Conservation (phyloP, 331 rosid species). For the Dryas integrifolia region DNA sequence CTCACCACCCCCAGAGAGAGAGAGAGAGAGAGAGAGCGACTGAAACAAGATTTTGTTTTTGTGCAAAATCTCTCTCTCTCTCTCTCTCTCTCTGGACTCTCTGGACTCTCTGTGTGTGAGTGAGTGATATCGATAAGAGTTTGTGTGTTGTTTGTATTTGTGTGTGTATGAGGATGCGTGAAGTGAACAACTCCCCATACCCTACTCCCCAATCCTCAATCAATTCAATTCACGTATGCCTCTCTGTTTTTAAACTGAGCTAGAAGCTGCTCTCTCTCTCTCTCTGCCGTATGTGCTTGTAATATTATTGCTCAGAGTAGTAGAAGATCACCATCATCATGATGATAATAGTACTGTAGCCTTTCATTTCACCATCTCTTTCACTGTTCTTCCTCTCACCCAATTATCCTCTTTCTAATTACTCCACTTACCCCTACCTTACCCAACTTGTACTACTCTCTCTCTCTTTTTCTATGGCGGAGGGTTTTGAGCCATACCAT, state of each 20-base stretch:
- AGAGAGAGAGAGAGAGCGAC: background rate
- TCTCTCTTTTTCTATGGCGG: conserved; percentile 47
- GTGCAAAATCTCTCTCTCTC: background rate
- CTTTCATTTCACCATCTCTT: background rate
- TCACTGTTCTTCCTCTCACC: background rate
- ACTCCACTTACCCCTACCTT: background rate
- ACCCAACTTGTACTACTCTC: background rate
- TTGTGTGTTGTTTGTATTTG: background rate
- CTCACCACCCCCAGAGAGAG: conserved; percentile 17
- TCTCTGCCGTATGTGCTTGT: background rate
- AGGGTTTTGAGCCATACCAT: conserved; percentile 63
- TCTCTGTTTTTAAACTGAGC: too few species aligned
- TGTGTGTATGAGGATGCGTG: conserved; percentile 7
- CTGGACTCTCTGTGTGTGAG: background rate
- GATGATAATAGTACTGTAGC: background rate
- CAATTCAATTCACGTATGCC: conserved; percentile 5
- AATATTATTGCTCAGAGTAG: background rate
- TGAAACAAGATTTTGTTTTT: conserved; percentile 28
- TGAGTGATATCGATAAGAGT: conserved; percentile 1
- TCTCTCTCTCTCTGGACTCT: background rate
- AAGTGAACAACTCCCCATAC: background rate
- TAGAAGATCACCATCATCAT: background rate
- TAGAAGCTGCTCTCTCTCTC: background rate
- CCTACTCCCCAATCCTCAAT: background rate
- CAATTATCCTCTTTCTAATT: background rate